Conservation (phyloP, 2,329 filamentous ascomycete genomes). For the Alternaria ventricosa region DNA sequence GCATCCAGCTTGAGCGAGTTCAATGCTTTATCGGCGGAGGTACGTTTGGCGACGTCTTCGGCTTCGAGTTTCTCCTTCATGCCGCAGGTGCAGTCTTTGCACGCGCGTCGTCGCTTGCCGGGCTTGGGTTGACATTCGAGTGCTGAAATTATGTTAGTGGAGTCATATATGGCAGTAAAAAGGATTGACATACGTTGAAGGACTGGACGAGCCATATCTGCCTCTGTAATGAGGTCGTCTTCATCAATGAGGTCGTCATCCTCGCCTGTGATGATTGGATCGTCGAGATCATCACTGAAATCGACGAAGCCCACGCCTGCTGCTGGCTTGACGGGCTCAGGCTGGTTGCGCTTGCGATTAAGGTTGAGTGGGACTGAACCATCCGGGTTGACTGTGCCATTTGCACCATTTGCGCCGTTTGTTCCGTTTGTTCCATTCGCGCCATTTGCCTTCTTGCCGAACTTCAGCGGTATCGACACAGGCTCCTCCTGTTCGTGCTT, state of each 20-base stretch:
- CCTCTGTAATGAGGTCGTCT: conserved; percentile 82
- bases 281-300: conserved; percentile 68
- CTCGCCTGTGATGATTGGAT: conserved; percentile 59
- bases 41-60: conserved; percentile 77
- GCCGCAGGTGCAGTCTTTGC: conserved; percentile 97
- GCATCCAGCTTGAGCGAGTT: conserved; percentile 73
- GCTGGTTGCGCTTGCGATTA: conserved; percentile 54
- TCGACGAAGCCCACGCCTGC: conserved; percentile 60
- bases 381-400: conserved; percentile 37
- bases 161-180: background rate
- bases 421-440: conserved; percentile 27
- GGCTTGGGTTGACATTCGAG: conserved; percentile 85
- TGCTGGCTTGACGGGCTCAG: conserved; percentile 44
- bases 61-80: conserved; percentile 83
- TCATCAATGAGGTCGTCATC: conserved; percentile 93
- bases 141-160: conserved; percentile 58
- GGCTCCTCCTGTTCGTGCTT: conserved; percentile 71
- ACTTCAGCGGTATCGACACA: conserved; percentile 66
- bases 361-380: conserved; percentile 48
- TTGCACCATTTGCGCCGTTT: conserved; percentile 32
- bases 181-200: conserved; percentile 73
- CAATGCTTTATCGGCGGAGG: conserved; percentile 67
- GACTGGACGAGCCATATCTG: conserved; percentile 79
- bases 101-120: conserved; percentile 88
- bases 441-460: conserved; percentile 64